Evolutionary conservation across 2,329 filamentous ascomycete genomes (phyloP), one percentile per base, ranked within the genome.

Genomic region (Lasiodiplodia gonubiensis): DNA sequence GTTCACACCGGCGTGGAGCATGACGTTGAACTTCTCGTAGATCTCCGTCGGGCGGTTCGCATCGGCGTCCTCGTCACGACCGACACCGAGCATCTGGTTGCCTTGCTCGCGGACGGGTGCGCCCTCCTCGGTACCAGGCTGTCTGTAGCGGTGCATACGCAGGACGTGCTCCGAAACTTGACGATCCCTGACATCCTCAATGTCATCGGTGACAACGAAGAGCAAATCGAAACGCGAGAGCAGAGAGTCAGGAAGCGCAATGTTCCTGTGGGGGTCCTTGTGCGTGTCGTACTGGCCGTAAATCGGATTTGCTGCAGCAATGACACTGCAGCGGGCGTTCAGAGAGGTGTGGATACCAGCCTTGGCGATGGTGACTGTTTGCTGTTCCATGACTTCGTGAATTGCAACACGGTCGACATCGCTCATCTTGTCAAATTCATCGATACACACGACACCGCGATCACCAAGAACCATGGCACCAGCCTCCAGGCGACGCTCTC

Each of bases 361-460:
- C 82, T 99, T 99, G 64, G 95, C 95, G 75, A 99, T 99, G 16
- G 95, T 99, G 69, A 99, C 95, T 0, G 95, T 99, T 81, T 99
- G 95, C 82, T 99, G 95, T 81, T 99, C 95, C 95, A 99, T 99
- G 71, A 99, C 95, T 92, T 99, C 95, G 87, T 99, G 95, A 73
- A 99, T 99, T 55, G 95, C 95, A 4, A 99, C 95, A 77, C 95
- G 89, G 80, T 99, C 95, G 68, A 98, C 90, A 77, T 99, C 95
- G 67, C 93, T 97, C 95, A 99, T 99, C 80, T 99, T 99, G 83
- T 99, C 95, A 73, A 99, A 99, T 76, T 99, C 95, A 77, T 99
- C 95, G 72, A 99, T 99, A 83, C 95, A 99, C 39, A 99, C 95
- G 12, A 99, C 94, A 72, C 95, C 95, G 70, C 95, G 91, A 78